Percentiles rank a stretch among this genome's conserved stretches.
phyloP scores from a whole-genome alignment of 139 green algal genomes.

The Tetraselmis striata region DNA sequence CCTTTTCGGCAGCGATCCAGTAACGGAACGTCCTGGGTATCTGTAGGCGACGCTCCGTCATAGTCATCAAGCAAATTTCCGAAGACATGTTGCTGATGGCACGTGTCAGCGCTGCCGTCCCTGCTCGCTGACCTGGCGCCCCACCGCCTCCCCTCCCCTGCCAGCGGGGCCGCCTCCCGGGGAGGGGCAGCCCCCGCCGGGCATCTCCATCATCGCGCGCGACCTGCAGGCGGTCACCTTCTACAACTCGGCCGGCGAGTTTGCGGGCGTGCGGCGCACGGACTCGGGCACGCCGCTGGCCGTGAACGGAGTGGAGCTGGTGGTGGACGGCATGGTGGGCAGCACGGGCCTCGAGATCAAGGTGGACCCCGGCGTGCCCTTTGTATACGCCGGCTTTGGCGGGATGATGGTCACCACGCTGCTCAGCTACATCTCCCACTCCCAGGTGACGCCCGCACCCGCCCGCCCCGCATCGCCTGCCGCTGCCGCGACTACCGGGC shows the following conservation, averaged over 20 bases:
- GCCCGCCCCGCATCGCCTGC: too few relatives aligned
- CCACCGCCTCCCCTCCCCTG: too few relatives aligned
- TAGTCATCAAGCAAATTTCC: too few relatives aligned
- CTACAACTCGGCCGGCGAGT: conserved; percentile 84
- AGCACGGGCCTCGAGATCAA: conserved; percentile 86
- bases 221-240: conserved; percentile 86
- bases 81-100: too few relatives aligned
- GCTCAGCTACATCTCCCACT: conserved; percentile 90
- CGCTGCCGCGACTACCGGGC: too few relatives aligned
- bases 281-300: conserved; percentile 76
- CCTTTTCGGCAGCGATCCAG: too few relatives aligned
- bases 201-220: conserved; percentile 75
- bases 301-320: conserved; percentile 76
- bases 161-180: conserved; percentile 34
- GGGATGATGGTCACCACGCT: conserved; percentile 91
- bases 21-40: too few relatives aligned
- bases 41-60: too few relatives aligned
- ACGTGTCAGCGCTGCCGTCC: too few relatives aligned
- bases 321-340: conserved; percentile 67
- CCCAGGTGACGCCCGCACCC: too few relatives aligned
- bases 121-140: too few relatives aligned
- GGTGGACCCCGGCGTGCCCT: conserved; percentile 88
- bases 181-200: conserved; percentile 29
- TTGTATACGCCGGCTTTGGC: conserved; percentile 83
- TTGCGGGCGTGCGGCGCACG: conserved; percentile 86